Evolutionary conservation across 139 green algal genomes (phyloP), one percentile per base, ranked within the genome.

Genomic region (Tetratostichococcus sp.): DNA sequence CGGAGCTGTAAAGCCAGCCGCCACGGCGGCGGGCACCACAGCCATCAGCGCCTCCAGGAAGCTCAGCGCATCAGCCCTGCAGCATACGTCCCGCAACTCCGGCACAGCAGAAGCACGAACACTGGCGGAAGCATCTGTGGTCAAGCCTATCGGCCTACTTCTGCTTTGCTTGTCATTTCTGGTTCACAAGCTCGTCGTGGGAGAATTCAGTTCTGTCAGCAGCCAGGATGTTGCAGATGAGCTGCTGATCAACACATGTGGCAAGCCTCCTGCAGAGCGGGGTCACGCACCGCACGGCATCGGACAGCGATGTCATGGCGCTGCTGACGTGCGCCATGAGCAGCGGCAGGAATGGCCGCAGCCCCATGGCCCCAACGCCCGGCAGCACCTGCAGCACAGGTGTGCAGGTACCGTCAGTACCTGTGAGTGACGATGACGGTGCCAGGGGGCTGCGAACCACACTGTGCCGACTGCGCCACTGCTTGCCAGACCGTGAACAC

Each of bases 311-410:
- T 1, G 89, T 93, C 83, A 93, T 89, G 16, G 88, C 87, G 0
- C 83, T 88, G 79, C 79, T 88, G 32, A 95, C 72, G 66, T 96
- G 91, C 26, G 88, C 90, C 88, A 95, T 92, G 5, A 95, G 50
- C 26, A 94, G 59, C 2, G 89, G 90, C 75, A 95, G 74, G 77
- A 96, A 95, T 1, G 92, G 89, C 2, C 69, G 65, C n/a, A 96
- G 74, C 6, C 62, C 82, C n/a, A 43, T 65, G 0, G 70, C 65
- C 0, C 74, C 80, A 25, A 95, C 71, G 23, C 65, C 26, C 21
- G 89, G 88, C 39, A 94, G 78, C 35, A 91, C 78, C 0, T 70
- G 50, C 39, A 50, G 39, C 39, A 50, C n/a, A n/a, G n/a, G n/a
- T n/a, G n/a, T n/a, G n/a, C n/a, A n/a, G n/a, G n/a, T n/a, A n/a